phyloP scores from a whole-genome alignment of 106 monocot genomes.

The Ottelia alismoides region DNA sequence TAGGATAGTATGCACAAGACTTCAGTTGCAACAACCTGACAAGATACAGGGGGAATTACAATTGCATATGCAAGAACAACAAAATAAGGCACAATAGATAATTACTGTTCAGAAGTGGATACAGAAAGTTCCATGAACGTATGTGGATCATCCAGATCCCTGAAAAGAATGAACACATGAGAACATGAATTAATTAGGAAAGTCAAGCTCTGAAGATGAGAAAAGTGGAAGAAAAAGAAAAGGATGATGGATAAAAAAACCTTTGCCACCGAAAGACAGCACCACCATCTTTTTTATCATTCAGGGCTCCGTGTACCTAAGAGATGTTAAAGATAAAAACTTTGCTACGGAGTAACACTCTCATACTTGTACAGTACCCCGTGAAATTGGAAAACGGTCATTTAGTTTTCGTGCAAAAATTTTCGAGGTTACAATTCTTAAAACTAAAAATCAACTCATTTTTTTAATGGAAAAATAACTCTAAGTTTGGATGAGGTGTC shows the following conservation, averaged over 20 bases:
- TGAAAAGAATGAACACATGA: constrained; percentile 20
- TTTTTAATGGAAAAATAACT: too few species aligned
- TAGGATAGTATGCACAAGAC: constrained; percentile 75
- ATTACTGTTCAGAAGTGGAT: constrained; percentile 70
- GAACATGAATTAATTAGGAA: too few species aligned
- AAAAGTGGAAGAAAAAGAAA: background rate
- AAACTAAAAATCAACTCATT: too few species aligned
- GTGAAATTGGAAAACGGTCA: too few species aligned
- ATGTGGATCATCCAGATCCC: constrained; percentile 95
- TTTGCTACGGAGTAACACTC: too few species aligned
- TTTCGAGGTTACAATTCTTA: too few species aligned
- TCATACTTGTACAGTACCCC: too few species aligned
- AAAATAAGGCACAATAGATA: constrained; percentile 1
- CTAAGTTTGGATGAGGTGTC: too few species aligned
- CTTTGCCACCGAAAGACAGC: constrained; percentile 97
- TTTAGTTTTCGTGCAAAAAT: too few species aligned
- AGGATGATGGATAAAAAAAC: too few species aligned
- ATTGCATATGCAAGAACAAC: background rate
- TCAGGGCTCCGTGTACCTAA: constrained; percentile 50
- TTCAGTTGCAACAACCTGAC: constrained; percentile 50
- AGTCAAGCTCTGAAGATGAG: background rate
- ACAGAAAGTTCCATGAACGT: constrained; percentile 81
- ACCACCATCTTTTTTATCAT: constrained; percentile 45
- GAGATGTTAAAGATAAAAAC: constrained; percentile 30
- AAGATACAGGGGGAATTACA: constrained; percentile 7